A percentile compares a stretch with the other conserved stretches of the same genome.
phyloP scores from a whole-genome alignment of 352 stramenopile genomes.

The Pythium aphanidermatum region DNA sequence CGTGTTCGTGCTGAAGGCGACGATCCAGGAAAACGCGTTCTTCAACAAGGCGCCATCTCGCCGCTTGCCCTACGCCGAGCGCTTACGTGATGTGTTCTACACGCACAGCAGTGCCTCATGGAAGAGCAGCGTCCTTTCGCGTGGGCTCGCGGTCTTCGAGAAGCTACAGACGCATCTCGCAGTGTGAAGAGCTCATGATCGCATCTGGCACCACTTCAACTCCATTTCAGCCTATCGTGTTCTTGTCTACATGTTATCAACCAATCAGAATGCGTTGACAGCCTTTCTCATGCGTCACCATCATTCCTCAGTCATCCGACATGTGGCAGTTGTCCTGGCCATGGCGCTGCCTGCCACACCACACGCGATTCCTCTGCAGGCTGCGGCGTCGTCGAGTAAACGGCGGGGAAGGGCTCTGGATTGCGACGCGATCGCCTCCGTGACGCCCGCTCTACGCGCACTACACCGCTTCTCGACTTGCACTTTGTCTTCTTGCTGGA shows the following conservation, averaged over 20 bases:
- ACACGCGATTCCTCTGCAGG: too few species aligned
- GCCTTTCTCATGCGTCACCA: too few species aligned
- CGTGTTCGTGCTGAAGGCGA: constrained; percentile 54
- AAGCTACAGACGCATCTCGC: constrained; percentile 21
- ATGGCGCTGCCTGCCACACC: background rate
- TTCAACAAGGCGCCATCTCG: constrained; percentile 37
- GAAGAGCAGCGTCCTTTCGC: constrained; percentile 52
- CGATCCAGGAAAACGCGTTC: constrained; percentile 56
- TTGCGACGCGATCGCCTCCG: too few species aligned
- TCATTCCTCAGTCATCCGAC: too few species aligned
- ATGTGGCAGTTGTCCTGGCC: constrained; percentile 6
- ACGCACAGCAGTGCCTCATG: constrained; percentile 53
- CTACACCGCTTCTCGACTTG: too few species aligned
- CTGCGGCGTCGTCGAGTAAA: too few species aligned
- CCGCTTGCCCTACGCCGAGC: constrained; percentile 51
- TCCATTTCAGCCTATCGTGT: constrained; percentile 3
- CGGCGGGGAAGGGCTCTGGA: too few species aligned
- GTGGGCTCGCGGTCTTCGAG: constrained; percentile 42
- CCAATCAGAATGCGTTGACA: too few species aligned
- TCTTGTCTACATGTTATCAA: background rate
- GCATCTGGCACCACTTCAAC: constrained; percentile 1
- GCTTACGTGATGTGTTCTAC: constrained; percentile 76
- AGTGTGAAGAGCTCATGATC: constrained; percentile 1
- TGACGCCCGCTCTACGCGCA: too few species aligned
- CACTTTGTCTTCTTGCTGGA: too few species aligned